phyloP scores from a whole-genome alignment of 2,329 filamentous ascomycete genomes.

The Cryphonectria nitschkei region DNA sequence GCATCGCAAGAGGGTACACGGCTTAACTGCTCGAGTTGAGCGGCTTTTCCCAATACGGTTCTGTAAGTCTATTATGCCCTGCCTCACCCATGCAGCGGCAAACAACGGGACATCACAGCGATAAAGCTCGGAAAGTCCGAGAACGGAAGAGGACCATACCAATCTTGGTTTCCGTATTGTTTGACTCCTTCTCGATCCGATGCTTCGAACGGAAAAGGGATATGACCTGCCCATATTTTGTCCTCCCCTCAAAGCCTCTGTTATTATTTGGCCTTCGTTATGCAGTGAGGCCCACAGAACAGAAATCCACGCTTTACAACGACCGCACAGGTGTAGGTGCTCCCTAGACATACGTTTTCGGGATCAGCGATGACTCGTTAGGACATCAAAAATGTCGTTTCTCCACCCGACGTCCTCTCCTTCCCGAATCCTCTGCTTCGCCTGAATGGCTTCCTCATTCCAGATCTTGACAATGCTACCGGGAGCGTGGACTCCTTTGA shows the following conservation, averaged over 20 bases:
- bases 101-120: neutral
- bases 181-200: neutral
- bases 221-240: constrained; percentile 3
- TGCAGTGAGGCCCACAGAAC: neutral
- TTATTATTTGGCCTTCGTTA: neutral
- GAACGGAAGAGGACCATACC: neutral
- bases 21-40: neutral
- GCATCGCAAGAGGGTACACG: neutral
- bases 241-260: neutral
- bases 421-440: constrained; percentile 75
- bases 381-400: constrained; percentile 76
- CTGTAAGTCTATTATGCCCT: neutral
- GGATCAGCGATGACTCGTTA: constrained; percentile 34
- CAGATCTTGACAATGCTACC: constrained; percentile 89
- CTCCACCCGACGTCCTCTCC: constrained; percentile 75
- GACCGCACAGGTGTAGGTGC: neutral
- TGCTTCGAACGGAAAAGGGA: neutral
- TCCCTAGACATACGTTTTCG: neutral
- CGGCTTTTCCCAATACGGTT: neutral
- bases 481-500: constrained; percentile 84
- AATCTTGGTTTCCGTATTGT: neutral
- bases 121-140: neutral
- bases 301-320: neutral
- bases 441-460: constrained; percentile 75
- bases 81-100: neutral